phyloP scores from a whole-genome alignment of 2,329 filamentous ascomycete species.

The Nigrospora osmanthi region DNA sequence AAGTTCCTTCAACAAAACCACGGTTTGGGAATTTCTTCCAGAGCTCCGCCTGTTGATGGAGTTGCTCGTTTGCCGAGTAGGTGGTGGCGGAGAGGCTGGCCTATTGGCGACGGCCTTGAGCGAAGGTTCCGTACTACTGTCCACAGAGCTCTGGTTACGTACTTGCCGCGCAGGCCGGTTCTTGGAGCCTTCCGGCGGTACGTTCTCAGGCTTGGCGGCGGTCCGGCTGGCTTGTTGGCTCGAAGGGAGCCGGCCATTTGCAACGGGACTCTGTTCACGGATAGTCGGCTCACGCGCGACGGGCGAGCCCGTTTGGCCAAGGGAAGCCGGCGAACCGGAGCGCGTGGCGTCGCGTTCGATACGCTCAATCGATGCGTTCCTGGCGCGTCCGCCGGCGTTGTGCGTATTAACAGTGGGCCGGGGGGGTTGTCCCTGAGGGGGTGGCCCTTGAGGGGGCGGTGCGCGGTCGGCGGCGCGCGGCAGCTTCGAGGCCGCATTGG shows the following conservation, averaged over 20 bases:
- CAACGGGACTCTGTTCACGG: conserved; percentile 40
- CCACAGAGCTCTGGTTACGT: conserved; percentile 57
- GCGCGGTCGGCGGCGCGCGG: conserved; percentile 29
- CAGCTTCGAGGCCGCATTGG: conserved; percentile 27
- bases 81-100: conserved; percentile 51
- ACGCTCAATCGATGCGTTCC: conserved; percentile 44
- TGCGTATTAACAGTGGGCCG: conserved; percentile 36
- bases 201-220: conserved; percentile 27
- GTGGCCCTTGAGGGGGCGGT: conserved; percentile 38
- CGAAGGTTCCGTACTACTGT: conserved; percentile 55
- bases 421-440: conserved; percentile 46
- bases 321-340: conserved; percentile 26
- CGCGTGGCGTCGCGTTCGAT: conserved; percentile 23
- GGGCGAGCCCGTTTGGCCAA: conserved; percentile 31
- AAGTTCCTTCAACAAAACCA: conserved; percentile 76
- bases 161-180: conserved; percentile 42
- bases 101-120: conserved; percentile 34
- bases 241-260: conserved; percentile 58
- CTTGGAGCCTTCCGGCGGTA: conserved; percentile 26
- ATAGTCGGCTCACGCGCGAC: conserved; percentile 28
- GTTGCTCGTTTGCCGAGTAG: conserved; percentile 48
- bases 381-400: conserved; percentile 29
- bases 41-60: conserved; percentile 53
- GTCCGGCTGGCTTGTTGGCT: conserved; percentile 37
- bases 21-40: conserved; percentile 56